Evolutionary conservation across 1,284 basidiomycete genomes (phyloP).

Genomic region (Ustilago sp.): DNA sequence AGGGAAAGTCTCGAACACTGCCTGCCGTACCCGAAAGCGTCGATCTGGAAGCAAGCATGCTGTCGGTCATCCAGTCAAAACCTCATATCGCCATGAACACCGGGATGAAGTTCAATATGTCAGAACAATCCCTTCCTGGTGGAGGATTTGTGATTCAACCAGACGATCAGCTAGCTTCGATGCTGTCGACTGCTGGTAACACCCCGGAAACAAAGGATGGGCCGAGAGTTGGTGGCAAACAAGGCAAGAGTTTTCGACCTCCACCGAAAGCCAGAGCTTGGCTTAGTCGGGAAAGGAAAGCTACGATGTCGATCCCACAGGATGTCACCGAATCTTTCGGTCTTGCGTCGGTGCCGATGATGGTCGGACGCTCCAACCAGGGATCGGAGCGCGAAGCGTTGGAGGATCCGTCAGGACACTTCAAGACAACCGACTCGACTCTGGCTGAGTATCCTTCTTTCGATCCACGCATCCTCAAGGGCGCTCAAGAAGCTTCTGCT

Average conservation of each 20-base stretch:
- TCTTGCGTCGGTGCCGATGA: slow-evolving; percentile 22
- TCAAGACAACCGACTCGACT: slow-evolving; percentile 15
- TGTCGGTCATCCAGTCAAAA: slow-evolving; percentile 16
- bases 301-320: slow-evolving; percentile 42
- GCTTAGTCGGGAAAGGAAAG: slow-evolving; percentile 28
- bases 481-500: slow-evolving; percentile 2
- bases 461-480: slow-evolving; percentile 17
- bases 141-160: slow-evolving; percentile 36
- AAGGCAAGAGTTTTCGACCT: slow-evolving; percentile 3
- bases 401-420: slow-evolving; percentile 8
- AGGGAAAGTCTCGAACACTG: slow-evolving; percentile 45
- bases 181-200: slow-evolving; percentile 21
- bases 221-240: not conserved
- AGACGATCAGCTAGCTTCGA: slow-evolving; percentile 28
- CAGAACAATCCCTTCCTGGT: slow-evolving; percentile 18
- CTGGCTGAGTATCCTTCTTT: slow-evolving; percentile 30
- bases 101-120: slow-evolving; percentile 39
- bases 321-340: slow-evolving; percentile 48
- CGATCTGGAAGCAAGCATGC: slow-evolving; percentile 40
- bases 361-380: slow-evolving; percentile 12
- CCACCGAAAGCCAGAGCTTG: slow-evolving; percentile 2
- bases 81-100: slow-evolving; percentile 18
- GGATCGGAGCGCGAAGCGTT: slow-evolving; percentile 1
- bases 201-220: slow-evolving; percentile 20
- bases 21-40: slow-evolving; percentile 63